Conservation (phyloP, 2,329 filamentous ascomycete species). For the Colletotrichum plurivorum region DNA sequence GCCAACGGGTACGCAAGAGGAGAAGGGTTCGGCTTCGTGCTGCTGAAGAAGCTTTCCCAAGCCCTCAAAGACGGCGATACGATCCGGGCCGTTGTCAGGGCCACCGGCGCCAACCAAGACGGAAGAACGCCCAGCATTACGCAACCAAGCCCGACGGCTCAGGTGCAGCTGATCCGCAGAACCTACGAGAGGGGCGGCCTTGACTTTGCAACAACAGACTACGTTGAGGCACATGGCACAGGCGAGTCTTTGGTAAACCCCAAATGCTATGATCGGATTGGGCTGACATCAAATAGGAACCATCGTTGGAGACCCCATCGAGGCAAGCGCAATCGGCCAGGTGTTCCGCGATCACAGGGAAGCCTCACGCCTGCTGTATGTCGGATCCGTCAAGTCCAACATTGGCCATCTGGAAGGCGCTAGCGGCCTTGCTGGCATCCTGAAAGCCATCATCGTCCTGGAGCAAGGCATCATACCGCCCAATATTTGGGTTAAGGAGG, state of each 20-base stretch:
- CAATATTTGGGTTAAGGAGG: constrained; percentile 63
- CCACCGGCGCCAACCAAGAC: constrained; percentile 68
- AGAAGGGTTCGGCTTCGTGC: constrained; percentile 71
- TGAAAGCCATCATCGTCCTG: constrained; percentile 64
- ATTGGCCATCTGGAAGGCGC: constrained; percentile 68
- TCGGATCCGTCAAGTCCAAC: constrained; percentile 69
- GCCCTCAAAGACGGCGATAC: constrained; percentile 71
- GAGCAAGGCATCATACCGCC: constrained; percentile 66
- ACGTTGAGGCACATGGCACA: constrained; percentile 72
- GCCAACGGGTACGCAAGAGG: constrained; percentile 76
- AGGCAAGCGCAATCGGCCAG: constrained; percentile 62
- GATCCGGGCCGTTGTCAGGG: constrained; percentile 69
- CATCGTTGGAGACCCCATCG: constrained; percentile 66
- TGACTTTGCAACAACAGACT: constrained; percentile 60
- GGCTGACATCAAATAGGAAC: constrained; percentile 56
- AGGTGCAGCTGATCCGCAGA: constrained; percentile 62
- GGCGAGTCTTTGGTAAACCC: constrained; percentile 47
- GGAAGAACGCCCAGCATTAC: constrained; percentile 73
- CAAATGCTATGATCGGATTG: neutral
- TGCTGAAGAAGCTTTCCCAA: constrained; percentile 71
- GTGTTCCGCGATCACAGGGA: constrained; percentile 52
- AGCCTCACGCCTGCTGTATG: constrained; percentile 55
- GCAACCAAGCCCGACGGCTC: constrained; percentile 66
- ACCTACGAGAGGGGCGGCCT: constrained; percentile 62
- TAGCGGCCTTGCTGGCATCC: constrained; percentile 65